These are phyloP conservation scores for Fusarium sp. DNA, from an alignment of 2,329 filamentous ascomycete species.

Conservation along the genomic window DNA sequence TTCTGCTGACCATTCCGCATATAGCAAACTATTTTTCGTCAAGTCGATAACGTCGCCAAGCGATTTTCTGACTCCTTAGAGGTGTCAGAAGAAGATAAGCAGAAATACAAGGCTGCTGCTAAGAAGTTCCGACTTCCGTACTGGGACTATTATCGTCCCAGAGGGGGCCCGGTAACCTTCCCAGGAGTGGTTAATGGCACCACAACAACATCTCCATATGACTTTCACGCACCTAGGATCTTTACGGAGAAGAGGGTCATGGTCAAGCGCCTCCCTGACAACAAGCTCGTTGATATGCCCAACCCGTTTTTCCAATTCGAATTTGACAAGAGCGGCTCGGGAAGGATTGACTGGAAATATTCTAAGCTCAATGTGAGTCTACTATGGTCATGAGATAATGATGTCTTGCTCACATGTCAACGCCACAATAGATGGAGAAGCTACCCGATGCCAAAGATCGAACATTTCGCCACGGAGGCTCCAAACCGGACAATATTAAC, in stretches of 20 bases:
- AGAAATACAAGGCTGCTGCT: neutral
- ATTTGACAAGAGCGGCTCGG: neutral
- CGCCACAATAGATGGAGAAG: neutral
- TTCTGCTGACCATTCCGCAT: neutral
- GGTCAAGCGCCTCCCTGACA: neutral
- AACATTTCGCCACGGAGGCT: neutral
- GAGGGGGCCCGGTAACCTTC: neutral
- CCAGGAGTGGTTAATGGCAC: neutral
- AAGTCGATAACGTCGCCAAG: neutral
- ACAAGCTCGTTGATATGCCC: neutral
- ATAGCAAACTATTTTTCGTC: neutral
- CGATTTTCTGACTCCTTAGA: neutral
- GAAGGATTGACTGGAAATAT: neutral
- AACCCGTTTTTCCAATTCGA: neutral
- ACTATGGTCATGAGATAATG: fast-evolving
- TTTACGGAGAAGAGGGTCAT: neutral
- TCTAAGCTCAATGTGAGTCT: neutral
- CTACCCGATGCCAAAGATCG: neutral
- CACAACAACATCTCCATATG: neutral
- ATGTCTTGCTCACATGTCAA: neutral
- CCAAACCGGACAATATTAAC: neutral
- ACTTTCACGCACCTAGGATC: neutral
- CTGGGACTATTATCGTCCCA: neutral
- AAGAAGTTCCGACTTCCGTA: neutral
- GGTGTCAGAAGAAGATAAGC: neutral